Evolutionary conservation across 169 alveolate species (phyloP), one percentile per base, ranked within the genome.

Genomic region (Plasmodium sp.): DNA sequence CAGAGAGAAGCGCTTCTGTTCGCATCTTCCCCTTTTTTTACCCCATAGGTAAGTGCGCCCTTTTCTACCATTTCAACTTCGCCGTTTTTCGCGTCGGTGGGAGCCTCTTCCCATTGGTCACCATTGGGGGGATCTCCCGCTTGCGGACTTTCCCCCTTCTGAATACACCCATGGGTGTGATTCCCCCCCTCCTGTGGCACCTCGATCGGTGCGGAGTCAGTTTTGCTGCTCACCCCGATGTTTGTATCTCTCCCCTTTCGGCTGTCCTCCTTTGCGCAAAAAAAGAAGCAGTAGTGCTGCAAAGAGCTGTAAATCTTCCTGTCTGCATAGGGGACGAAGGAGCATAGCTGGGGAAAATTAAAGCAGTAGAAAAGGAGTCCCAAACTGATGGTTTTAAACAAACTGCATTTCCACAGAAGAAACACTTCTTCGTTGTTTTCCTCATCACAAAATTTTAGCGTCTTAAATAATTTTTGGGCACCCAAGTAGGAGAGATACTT

Each of bases 211-310:
- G 39, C n/a, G 14, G 0, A 16, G 2, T 62, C 36, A 1, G 36
- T 81, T 81, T n/a, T 80, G 33, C 54, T 81, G 34, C 58, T 48
- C 34, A 43, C 16, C 16, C 22, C 58, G 58, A 16, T 3, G 7
- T 18, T 31, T 16, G 22, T 3, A 12, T 36, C 16, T 12, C 6
- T 67, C 14, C 73, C 36, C 92, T 18, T n/a, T 54, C 41, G 2
- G 2, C 6, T 5, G 3, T 36, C 54, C 22, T 9, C 27, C 14
- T 84, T 16, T 67, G 34, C 14, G 14, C 82, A 80, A 90, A 90
- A 90, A 90, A 80, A 90, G 54, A 79, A 80, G 45, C 90, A 90
- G 12, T 90, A 90, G 41, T 58, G 83, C 36, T 56, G 45, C 51
- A 90, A 22, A 2, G 90, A 18, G 16, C 12, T 81, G 51, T 80